Evolutionary conservation across 352 stramenopile genomes (phyloP), one percentile per base, ranked within the genome.

Genomic region (Hyaloperonospora arabidopsidis): DNA sequence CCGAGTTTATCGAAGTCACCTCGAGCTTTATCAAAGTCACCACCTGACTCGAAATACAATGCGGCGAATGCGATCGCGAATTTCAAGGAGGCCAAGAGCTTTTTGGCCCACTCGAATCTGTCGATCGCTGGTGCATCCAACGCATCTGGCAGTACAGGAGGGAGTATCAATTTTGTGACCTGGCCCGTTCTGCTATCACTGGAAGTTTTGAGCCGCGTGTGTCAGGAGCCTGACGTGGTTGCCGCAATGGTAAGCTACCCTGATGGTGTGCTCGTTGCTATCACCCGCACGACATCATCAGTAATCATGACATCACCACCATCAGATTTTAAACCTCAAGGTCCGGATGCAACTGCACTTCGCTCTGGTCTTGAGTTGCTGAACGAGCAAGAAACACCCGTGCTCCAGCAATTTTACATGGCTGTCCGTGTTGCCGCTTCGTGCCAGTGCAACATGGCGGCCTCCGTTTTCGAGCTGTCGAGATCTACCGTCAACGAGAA

Each of bases 231-330:
- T 6, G 66, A 61, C 5, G 89, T 89, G 71, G 62, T 92, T 21
- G 73, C 67, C 15, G 84, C 84, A 5, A 83, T 94, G 51, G 65
- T 82, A 11, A 74, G 63, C 23, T 88, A 84, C 35, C 49, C 64
- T 1, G 76, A 88, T 23, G 59, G 70, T 13, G 62, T 89, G 22
- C 47, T 92, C 3, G 55, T 80, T 18, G 52, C 67, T 3, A 79
- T 94, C 18, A 74, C 74, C 0, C 71, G 72, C 11, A 89, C 80
- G 0, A 71, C 86, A 2, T 76, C 81, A 18, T 89, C 79, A 0
- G 82, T 94, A 18, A 84, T 92, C 35, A 82, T 86, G 18, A 89
- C 81, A 1, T 94, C 81, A 5, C 78, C 84, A 3, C 76, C 80
- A 1, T 68, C 57, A 2, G 84, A 92, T 63, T 94, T 92, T 49